These are phyloP conservation scores for Cercophora sp. DNA, from an alignment of 495 filamentous ascomycete species.

Conservation along the genomic window DNA sequence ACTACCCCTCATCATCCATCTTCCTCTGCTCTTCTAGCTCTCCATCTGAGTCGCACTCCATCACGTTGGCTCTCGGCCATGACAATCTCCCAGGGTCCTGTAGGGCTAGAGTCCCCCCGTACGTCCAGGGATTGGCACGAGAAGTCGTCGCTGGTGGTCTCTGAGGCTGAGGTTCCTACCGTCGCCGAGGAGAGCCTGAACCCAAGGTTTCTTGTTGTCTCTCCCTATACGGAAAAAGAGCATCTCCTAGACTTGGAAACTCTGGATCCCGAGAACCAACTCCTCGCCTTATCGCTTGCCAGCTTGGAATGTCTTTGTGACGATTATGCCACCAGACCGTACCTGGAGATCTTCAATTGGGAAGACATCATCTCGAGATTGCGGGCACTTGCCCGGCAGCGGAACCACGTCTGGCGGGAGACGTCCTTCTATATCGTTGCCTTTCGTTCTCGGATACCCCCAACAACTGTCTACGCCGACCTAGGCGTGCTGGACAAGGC, in stretches of 20 bases:
- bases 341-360: constrained; percentile 78
- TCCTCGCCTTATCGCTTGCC: constrained; percentile 69
- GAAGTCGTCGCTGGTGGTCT: constrained; percentile 9
- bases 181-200: not conserved
- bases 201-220: constrained; percentile 54
- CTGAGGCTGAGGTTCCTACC: constrained; percentile 6
- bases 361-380: constrained; percentile 54
- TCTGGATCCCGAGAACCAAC: constrained; percentile 58
- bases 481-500: constrained; percentile 66
- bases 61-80: constrained; percentile 15
- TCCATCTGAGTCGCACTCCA: too few relatives aligned
- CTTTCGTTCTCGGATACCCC: constrained; percentile 68
- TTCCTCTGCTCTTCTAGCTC: not conserved
- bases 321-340: constrained; percentile 75
- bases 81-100: constrained; percentile 16
- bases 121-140: not conserved
- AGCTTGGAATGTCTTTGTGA: constrained; percentile 54
- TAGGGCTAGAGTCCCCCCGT: constrained; percentile 7
- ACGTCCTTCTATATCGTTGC: constrained; percentile 76
- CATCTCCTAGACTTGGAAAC: constrained; percentile 69
- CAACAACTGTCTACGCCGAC: constrained; percentile 55
- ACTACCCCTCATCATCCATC: not conserved
- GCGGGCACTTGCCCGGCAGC: constrained; percentile 37
- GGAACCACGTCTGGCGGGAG: constrained; percentile 56
- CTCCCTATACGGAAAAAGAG: constrained; percentile 63